phyloP scores from a whole-genome alignment of 2,329 filamentous ascomycete species.

The Venturia oleaginea region DNA sequence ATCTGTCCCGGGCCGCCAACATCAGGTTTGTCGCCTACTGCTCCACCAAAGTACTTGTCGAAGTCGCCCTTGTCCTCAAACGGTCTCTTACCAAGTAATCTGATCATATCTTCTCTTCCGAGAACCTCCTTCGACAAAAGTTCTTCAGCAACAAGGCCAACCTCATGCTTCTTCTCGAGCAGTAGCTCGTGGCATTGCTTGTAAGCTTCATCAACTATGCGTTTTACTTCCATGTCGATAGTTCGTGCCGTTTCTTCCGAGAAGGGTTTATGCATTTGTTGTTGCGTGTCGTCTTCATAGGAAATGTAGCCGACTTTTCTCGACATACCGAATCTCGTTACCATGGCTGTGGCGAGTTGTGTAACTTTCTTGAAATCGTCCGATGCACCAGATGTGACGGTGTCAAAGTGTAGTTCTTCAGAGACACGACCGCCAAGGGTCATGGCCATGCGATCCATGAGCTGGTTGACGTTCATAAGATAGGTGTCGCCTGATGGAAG shows the following conservation, averaged over 20 bases:
- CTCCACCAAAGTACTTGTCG: slow-evolving; percentile 68
- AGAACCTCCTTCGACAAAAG: slow-evolving; percentile 86
- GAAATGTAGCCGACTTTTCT: slow-evolving; percentile 86
- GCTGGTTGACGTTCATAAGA: slow-evolving; percentile 87
- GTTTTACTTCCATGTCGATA: slow-evolving; percentile 84
- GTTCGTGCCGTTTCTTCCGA: slow-evolving; percentile 86
- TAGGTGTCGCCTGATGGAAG: slow-evolving; percentile 87
- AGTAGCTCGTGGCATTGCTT: slow-evolving; percentile 79
- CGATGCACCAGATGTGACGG: slow-evolving; percentile 86
- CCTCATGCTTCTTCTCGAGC: slow-evolving; percentile 74
- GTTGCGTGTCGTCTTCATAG: slow-evolving; percentile 73
- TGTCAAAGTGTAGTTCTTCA: slow-evolving; percentile 94
- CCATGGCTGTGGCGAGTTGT: slow-evolving; percentile 91
- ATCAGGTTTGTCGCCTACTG: not conserved
- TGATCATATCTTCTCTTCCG: slow-evolving; percentile 81
- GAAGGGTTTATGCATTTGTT: slow-evolving; percentile 67
- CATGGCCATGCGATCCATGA: slow-evolving; percentile 99
- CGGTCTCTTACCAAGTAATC: slow-evolving; percentile 73
- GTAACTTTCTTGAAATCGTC: slow-evolving; percentile 99
- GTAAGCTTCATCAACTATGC: slow-evolving; percentile 89
- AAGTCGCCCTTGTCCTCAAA: slow-evolving; percentile 85
- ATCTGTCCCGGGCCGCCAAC: not conserved
- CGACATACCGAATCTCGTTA: slow-evolving; percentile 99
- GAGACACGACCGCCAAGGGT: slow-evolving; percentile 90
- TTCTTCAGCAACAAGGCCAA: slow-evolving; percentile 88